Percentiles rank a stretch among this genome's conserved stretches.
These are phyloP conservation scores for Pyrenophora graminea DNA, from an alignment of 2,329 filamentous ascomycete genomes.

Conservation along the genomic window DNA sequence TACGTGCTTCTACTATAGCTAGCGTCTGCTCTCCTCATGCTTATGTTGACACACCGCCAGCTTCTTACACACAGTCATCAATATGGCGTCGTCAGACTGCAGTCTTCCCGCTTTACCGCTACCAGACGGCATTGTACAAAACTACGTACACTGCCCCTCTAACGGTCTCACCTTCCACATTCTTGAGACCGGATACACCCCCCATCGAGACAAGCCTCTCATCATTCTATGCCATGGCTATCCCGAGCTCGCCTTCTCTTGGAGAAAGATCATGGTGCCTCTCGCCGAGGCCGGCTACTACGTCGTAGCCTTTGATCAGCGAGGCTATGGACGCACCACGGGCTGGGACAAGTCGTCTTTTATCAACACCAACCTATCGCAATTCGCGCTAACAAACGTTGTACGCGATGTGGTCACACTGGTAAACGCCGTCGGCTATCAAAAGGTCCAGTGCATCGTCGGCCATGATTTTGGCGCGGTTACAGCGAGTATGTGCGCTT, in stretches of 20 bases:
- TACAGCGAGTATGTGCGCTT: slow-evolving; percentile 61
- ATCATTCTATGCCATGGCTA: slow-evolving; percentile 69
- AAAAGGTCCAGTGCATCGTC: slow-evolving; percentile 61
- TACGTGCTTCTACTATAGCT: no score
- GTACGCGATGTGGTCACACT: slow-evolving; percentile 66
- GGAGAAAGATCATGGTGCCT: slow-evolving; percentile 65
- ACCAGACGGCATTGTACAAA: slow-evolving; percentile 59
- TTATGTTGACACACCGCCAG: neutral
- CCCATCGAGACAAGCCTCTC: slow-evolving; percentile 54
- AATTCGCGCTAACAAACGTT: slow-evolving; percentile 62
- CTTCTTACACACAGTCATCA: neutral
- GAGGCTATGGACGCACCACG: slow-evolving; percentile 69
- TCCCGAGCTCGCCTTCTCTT: slow-evolving; percentile 71
- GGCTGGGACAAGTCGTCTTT: slow-evolving; percentile 61
- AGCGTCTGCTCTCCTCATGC: neutral
- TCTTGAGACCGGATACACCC: slow-evolving; percentile 57
- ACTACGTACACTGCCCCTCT: slow-evolving; percentile 59
- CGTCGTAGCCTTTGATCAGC: slow-evolving; percentile 69
- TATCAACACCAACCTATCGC: slow-evolving; percentile 58
- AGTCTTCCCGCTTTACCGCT: slow-evolving; percentile 56
- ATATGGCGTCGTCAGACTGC: neutral
- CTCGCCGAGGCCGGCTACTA: slow-evolving; percentile 66
- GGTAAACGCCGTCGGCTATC: slow-evolving; percentile 64
- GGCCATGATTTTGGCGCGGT: slow-evolving; percentile 72
- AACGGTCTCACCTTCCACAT: slow-evolving; percentile 66